Conservation (phyloP, 495 filamentous ascomycete species). For the Tuber microsphaerosporum region DNA sequence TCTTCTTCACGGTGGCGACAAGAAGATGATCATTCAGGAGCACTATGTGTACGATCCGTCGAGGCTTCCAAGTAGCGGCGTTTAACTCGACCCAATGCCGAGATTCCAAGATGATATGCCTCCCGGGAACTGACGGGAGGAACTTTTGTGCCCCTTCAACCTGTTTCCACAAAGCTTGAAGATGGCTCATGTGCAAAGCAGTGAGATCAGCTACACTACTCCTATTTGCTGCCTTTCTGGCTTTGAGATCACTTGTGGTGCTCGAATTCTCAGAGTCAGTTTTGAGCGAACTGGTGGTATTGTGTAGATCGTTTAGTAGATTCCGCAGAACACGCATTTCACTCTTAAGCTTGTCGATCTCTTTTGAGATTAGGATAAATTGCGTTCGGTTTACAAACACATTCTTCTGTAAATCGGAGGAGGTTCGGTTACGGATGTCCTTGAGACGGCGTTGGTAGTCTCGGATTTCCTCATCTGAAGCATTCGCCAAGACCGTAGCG, state of each 20-base stretch:
- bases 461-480: constrained; percentile 86
- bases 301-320: constrained; percentile 74
- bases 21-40: constrained; percentile 92
- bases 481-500: constrained; percentile 70
- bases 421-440: constrained; percentile 73
- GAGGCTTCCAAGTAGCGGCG: constrained; percentile 88
- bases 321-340: constrained; percentile 88
- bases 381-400: constrained; percentile 97
- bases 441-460: constrained; percentile 69
- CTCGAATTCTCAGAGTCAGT: constrained; percentile 44
- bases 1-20: constrained; percentile 83
- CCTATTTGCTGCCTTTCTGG: constrained; percentile 62
- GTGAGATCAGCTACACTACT: constrained; percentile 91
- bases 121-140: constrained; percentile 78
- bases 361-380: constrained; percentile 98
- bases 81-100: constrained; percentile 91
- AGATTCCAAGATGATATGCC: constrained; percentile 85
- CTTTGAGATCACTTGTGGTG: constrained; percentile 39
- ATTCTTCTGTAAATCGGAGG: constrained; percentile 86
- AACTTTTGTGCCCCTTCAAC: constrained; percentile 97
- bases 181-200: constrained; percentile 85
- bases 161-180: constrained; percentile 80
- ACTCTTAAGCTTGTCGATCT: constrained; percentile 92
- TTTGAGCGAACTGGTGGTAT: constrained; percentile 40
- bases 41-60: constrained; percentile 76